Conservation (phyloP, 2,329 filamentous ascomycete species). For the Aureobasidium vineae region DNA sequence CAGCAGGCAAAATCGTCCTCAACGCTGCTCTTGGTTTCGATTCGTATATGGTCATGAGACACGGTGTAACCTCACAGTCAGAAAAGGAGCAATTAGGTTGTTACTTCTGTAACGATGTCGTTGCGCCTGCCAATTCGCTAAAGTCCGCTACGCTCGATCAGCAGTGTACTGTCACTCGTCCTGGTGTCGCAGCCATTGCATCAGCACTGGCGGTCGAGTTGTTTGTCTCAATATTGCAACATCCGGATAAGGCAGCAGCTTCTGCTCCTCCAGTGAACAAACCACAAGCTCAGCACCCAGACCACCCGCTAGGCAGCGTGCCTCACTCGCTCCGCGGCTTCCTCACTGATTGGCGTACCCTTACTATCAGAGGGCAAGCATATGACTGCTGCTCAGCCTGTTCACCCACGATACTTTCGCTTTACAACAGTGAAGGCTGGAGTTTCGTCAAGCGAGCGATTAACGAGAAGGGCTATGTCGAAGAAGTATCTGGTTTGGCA, state of each 20-base stretch:
- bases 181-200: conserved; percentile 87
- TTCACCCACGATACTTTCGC: conserved; percentile 65
- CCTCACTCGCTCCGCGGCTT: conserved; percentile 81
- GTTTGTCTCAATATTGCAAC: conserved; percentile 81
- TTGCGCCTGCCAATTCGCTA: conserved; percentile 87
- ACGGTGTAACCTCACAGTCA: conserved; percentile 61
- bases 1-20: conserved; percentile 89
- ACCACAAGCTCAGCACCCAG: conserved; percentile 26
- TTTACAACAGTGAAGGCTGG: conserved; percentile 69
- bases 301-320: conserved; percentile 63
- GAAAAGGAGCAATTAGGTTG: conserved; percentile 69
- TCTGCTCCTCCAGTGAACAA: conserved; percentile 35
- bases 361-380: conserved; percentile 69
- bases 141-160: conserved; percentile 96
- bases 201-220: conserved; percentile 89
- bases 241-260: conserved; percentile 45
- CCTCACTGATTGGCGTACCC: conserved; percentile 69
- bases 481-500: conserved; percentile 70
- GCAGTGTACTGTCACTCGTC: conserved; percentile 95
- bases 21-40: conserved; percentile 97
- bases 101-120: conserved; percentile 98
- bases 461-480: conserved; percentile 72
- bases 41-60: conserved; percentile 95
- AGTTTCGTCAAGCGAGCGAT: conserved; percentile 72
- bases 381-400: conserved; percentile 83